Conservation (phyloP, 2,329 filamentous ascomycete genomes). For the Phyllosticta capitalensis region DNA sequence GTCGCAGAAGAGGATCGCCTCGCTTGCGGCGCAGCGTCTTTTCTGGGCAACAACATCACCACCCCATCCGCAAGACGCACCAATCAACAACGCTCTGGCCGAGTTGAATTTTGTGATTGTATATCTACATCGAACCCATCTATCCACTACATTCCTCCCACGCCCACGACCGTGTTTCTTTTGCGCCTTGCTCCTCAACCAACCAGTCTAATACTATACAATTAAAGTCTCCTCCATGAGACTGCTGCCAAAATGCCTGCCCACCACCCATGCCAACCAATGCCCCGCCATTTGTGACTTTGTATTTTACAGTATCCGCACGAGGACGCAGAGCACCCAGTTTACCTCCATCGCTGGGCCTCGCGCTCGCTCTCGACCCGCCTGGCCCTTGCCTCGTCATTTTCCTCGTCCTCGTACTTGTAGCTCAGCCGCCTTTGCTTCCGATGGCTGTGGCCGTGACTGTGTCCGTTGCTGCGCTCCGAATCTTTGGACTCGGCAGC, state of each 20-base stretch:
- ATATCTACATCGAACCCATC: background rate
- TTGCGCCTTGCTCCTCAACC: background rate
- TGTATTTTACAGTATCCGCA: background rate
- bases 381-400: slow-evolving; percentile 22
- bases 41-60: background rate
- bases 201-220: background rate
- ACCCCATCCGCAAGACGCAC: too few species aligned
- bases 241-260: background rate
- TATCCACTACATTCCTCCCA: background rate
- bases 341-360: slow-evolving; percentile 25
- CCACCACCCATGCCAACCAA: background rate
- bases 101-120: background rate
- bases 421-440: slow-evolving; percentile 22
- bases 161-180: background rate
- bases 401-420: slow-evolving; percentile 36
- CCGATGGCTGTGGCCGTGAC: slow-evolving; percentile 42
- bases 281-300: background rate
- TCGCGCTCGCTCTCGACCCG: slow-evolving; percentile 53
- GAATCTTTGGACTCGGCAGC: slow-evolving; percentile 32
- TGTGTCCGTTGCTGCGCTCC: slow-evolving; percentile 37
- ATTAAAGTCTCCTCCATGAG: background rate
- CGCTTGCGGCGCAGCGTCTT: background rate
- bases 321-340: too few species aligned
- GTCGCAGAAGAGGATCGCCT: background rate
- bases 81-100: too few species aligned